Evolutionary conservation across 306 rosid genomes (phyloP), one percentile per base, ranked within the genome.

Genomic region (Cucurbita ficifolia): DNA sequence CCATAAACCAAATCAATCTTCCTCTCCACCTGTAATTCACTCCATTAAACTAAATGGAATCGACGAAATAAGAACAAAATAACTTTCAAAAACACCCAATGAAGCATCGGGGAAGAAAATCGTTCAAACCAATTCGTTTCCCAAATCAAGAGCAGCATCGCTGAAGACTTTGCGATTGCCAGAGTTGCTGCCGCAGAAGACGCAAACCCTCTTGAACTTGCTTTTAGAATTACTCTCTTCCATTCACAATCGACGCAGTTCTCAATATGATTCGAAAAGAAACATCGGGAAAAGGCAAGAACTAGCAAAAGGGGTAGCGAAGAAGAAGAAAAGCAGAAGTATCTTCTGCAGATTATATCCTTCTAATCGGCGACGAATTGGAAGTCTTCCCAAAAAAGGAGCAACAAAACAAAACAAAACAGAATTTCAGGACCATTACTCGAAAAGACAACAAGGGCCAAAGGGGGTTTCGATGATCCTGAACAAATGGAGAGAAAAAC

Each of bases 151-250:
- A 72, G 97, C 85, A 75, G 96, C 94, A 74, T 87, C 92, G 60
- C 96, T 81, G 82, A 89, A 92, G 58, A 92, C 88, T 81, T 87
- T 77, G 35, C 91, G 80, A 79, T 86, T 77, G 78, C 98, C 98
- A 60, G 96, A 79, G 88, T 87, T 92, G 88, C 98, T 92, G 72
- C 98, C 98, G 53, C 98, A 92, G 81, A 92, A 92, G 71, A 92
- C 98, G 72, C 96, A 92, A 24, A 92, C 79, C 83, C 81, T 92
- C 62, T 55, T 84, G 83, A 92, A 92, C 83, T 85, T 85, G 96
- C 96, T 87, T 70, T 69, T 78, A 22, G 76, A 53, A 70, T 79
- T 77, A 57, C 78, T 68, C 72, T 85, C 90, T 85, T 83, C 96
- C 98, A 92, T 92, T 85, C 64, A 76, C 82, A 77, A 76, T 84